Conservation (phyloP, 257 asterid genomes). For the Forsythia suspensa region DNA sequence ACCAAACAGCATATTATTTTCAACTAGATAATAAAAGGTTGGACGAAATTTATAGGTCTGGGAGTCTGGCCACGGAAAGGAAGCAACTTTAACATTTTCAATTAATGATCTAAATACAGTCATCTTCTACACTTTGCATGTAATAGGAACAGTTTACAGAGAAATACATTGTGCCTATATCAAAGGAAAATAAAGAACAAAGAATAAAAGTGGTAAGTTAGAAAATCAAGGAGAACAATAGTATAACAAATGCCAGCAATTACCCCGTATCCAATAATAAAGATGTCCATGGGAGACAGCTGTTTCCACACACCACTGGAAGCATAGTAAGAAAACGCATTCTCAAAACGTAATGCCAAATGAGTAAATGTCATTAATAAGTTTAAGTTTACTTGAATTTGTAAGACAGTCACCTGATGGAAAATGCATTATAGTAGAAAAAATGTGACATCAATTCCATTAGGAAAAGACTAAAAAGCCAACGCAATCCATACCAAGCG, state of each 20-base stretch:
- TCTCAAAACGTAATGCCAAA: conserved; percentile 20
- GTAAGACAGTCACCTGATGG: conserved; percentile 63
- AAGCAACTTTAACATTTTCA: conserved; percentile 2
- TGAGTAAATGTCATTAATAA: conserved; percentile 11
- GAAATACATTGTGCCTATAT: conserved; percentile 1
- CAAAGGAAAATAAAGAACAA: conserved; percentile 15
- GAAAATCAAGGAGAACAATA: neutral
- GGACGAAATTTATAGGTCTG: neutral
- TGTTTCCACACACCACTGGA: conserved; percentile 87
- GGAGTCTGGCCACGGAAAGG: conserved; percentile 1
- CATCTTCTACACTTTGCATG: conserved; percentile 2
- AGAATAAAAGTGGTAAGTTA: conserved; percentile 14
- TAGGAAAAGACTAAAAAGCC: conserved; percentile 66
- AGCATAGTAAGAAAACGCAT: conserved; percentile 17
- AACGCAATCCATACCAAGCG: conserved; percentile 79
- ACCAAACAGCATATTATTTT: neutral
- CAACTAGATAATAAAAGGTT: neutral
- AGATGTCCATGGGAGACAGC: conserved; percentile 80
- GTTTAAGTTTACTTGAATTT: conserved; percentile 20
- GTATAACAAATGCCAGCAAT: conserved; percentile 31
- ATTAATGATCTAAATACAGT: neutral
- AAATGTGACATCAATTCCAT: conserved; percentile 91
- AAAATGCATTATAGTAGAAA: conserved; percentile 88
- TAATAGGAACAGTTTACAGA: conserved; percentile 6
- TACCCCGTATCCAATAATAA: conserved; percentile 96